Base-by-base conservation (phyloP, 176 grass and related monocot genomes). In the Phoenix roebelenii region DNA sequence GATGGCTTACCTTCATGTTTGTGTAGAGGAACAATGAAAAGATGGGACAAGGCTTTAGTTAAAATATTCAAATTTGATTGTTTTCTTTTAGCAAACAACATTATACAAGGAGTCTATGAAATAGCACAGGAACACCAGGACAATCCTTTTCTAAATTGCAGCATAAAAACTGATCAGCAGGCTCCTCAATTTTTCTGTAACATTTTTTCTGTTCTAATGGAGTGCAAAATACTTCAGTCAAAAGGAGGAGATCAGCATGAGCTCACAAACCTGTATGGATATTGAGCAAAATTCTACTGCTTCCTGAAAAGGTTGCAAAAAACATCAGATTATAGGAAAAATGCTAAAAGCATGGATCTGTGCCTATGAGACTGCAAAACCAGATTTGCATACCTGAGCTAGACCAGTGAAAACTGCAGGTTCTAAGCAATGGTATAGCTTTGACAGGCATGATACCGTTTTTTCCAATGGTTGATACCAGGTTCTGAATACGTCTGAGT, bases 381-480 rank as follows among this genome's bases (percentile, higher is more conserved):
- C 69, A 28, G 66, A 73, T 59, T 72, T n/a, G 23, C 74, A 61
- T 85, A 97, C 87, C 81, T 88, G 93, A 15, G 87, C 87, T 83
- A 98, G 80, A 72, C 93, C 93, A 57, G 93, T 98, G 85, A 98
- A 98, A 64, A 98, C 93, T 50, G 84, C 73, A 65, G 87, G 71
- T 74, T 89, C 93, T 60, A 98, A 84, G 64, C 93, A 92, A 65
- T 70, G 84, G 78, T 98, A 98, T 66, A 98, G 56, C 70, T 98
- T 91, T 76, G 93, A 98, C 44, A 98, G 76, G 64, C 87, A 98
- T 25, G 93, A 92, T 52, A 92, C 84, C 64, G 93, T 98, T 85
- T 98, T 98, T 62, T 98, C 93, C 87, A 98, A 68, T 73, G 87
- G 87, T 59, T 76, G 83, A 72, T 92, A 98, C 79, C 93, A 98